Evolutionary conservation across 257 asterid species (phyloP).

Genomic region (Scutellaria baicalensis): DNA sequence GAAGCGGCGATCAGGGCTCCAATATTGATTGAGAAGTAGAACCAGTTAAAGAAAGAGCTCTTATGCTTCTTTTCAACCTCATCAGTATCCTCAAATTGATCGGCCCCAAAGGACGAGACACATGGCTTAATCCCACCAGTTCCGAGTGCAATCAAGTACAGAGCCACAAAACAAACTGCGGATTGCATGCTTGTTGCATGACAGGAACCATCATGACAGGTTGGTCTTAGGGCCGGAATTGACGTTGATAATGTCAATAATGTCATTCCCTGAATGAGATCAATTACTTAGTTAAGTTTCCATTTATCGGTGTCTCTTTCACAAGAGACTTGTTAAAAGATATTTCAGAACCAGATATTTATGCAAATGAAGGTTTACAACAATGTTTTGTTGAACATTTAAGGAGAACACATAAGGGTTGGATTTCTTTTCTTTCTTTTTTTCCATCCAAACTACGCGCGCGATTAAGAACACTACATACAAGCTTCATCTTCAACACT

Average conservation of each 20-base stretch:
- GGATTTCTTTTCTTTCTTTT: too few relatives aligned
- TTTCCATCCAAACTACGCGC: too few relatives aligned
- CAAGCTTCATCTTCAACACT: too few relatives aligned
- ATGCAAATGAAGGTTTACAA: background rate
- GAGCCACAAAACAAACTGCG: constrained; percentile 43
- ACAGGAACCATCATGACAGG: constrained; percentile 29
- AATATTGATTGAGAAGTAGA: constrained; percentile 47
- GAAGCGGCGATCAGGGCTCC: constrained; percentile 22
- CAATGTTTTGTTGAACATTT: too few relatives aligned
- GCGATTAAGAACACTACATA: too few relatives aligned
- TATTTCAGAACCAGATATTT: background rate
- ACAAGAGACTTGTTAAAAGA: background rate
- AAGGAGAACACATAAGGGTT: too few relatives aligned
- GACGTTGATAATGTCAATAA: constrained; percentile 24
- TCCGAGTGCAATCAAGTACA: constrained; percentile 66
- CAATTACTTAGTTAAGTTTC: background rate
- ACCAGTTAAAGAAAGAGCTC: constrained; percentile 63
- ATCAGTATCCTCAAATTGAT: constrained; percentile 22
- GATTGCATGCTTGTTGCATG: constrained; percentile 40
- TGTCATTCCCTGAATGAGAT: constrained; percentile 22
- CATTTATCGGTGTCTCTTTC: background rate
- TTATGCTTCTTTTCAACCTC: constrained; percentile 26
- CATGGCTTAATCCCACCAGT: constrained; percentile 75
- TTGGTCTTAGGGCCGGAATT: constrained; percentile 20
- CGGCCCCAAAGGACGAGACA: constrained; percentile 24